These are phyloP conservation scores for Pascua guehoae DNA, from an alignment of 1,284 basidiomycete species.

Conservation along the genomic window DNA sequence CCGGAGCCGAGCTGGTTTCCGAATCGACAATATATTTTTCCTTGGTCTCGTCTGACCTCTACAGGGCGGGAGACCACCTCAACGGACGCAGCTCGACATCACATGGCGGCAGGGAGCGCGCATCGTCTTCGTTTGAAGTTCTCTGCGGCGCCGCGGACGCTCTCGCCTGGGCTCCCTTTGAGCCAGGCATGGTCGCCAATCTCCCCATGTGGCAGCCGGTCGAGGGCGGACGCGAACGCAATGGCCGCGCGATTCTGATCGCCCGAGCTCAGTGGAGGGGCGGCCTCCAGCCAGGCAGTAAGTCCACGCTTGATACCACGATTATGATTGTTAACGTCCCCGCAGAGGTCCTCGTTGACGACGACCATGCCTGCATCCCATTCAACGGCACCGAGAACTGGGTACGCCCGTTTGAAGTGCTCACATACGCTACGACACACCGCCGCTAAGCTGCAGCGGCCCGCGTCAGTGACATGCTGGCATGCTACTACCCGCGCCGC, in stretches of 20 bases:
- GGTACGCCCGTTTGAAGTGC: constrained; percentile 42
- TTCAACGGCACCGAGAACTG: constrained; percentile 42
- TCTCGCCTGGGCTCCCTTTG: constrained; percentile 43
- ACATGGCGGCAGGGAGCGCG: constrained; percentile 40
- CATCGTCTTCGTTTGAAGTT: constrained; percentile 36
- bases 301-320: too few relatives aligned
- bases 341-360: constrained; percentile 39
- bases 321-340: constrained; percentile 5
- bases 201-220: constrained; percentile 40
- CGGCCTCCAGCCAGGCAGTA: constrained; percentile 43
- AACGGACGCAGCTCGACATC: constrained; percentile 36
- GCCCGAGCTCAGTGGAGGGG: constrained; percentile 38
- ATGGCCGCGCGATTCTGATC: constrained; percentile 35
- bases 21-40: neutral
- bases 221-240: constrained; percentile 44
- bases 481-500: too few relatives aligned
- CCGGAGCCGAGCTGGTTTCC: too few relatives aligned
- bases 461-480: too few relatives aligned
- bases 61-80: constrained; percentile 38
- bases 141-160: constrained; percentile 39
- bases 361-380: constrained; percentile 45
- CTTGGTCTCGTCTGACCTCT: neutral
- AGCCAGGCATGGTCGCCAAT: constrained; percentile 29
- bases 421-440: constrained; percentile 19
- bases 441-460: too few relatives aligned